Evolutionary conservation across 305 asterid species (phyloP), one percentile per base, ranked within the genome.

Genomic region (Andrographis paniculata): DNA sequence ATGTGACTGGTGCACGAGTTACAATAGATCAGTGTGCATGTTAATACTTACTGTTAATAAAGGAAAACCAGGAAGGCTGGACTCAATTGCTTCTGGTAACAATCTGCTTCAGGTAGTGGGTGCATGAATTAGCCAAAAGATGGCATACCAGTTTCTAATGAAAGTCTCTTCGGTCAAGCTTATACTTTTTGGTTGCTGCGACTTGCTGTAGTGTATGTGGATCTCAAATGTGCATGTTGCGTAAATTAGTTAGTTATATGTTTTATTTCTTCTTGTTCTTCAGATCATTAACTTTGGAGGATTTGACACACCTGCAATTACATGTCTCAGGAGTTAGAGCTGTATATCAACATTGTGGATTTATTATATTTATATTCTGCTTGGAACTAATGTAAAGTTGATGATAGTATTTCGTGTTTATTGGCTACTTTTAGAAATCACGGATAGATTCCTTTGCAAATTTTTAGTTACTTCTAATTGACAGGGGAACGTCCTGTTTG

Each of bases 401-500:
- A 20, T 45, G 38, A 8, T 17, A 31, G 13, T 45, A 14, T 45
- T 15, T 39, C 3, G 12, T 17, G 45, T 54, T 47, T 38, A 17
- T 50, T 19, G 17, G 50, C 28, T 19, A 38, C 21, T n/a, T n/a
- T 9, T 6, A 21, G 20, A 49, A 28, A 47, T 54, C 48, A 47
- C 23, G 43, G 27, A 42, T 14, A 10, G 22, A 1, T 37, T 14
- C 24, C 45, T 54, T 49, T 30, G 28, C 22, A 41, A 18, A 22
- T 58, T 7, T 40, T 17, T 43, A 33, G 23, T 14, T 27, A 27
- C 36, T 44, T 39, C 50, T 45, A 45, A 39, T 60, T 30, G 67
- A 30, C 68, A 61, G 77, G 81, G 50, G 4, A 49, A 48, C 55
- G 48, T 50, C 45, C 14, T 22, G 35, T 46, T 62, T 22, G 39